These are phyloP conservation scores for Arthrobotrys iridis DNA, from an alignment of 2,329 filamentous ascomycete species.

Conservation along the genomic window DNA sequence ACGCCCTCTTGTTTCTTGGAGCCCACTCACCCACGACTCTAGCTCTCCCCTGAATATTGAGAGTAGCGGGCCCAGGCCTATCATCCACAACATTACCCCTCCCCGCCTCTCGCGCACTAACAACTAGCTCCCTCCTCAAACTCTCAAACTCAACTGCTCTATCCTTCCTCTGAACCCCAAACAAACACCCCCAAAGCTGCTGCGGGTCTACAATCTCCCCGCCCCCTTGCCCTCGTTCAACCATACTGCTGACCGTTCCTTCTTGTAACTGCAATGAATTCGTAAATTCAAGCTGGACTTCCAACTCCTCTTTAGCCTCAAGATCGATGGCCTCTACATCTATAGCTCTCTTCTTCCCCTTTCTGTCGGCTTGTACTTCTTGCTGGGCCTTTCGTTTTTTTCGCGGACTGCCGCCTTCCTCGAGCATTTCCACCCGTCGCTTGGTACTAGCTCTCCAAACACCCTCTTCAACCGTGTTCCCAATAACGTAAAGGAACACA, in stretches of 20 bases:
- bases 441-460: slow-evolving; percentile 84
- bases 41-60: slow-evolving; percentile 15
- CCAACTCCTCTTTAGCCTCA: slow-evolving; percentile 65
- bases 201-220: slow-evolving; percentile 82
- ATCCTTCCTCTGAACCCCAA: slow-evolving; percentile 68
- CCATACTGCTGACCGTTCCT: slow-evolving; percentile 72
- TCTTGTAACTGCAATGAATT: slow-evolving; percentile 85
- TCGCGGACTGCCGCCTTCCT: slow-evolving; percentile 17
- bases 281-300: slow-evolving; percentile 77
- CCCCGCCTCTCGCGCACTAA: slow-evolving; percentile 64
- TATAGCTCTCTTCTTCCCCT: slow-evolving; percentile 30
- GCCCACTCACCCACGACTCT: background rate
- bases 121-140: slow-evolving; percentile 63
- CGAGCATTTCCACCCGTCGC: slow-evolving; percentile 57
- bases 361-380: background rate
- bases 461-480: slow-evolving; percentile 87
- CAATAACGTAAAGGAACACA: slow-evolving; percentile 94
- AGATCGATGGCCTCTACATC: slow-evolving; percentile 31
- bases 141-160: slow-evolving; percentile 46
- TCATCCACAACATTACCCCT: slow-evolving; percentile 52
- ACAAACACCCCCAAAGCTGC: slow-evolving; percentile 90
- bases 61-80: background rate
- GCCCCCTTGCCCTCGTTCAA: slow-evolving; percentile 74
- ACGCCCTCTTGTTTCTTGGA: background rate
- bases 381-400: slow-evolving; percentile 58